Evolutionary conservation across 345 rosid species (phyloP), one percentile per base, ranked within the genome.

Genomic region (Hibiscus trionum): DNA sequence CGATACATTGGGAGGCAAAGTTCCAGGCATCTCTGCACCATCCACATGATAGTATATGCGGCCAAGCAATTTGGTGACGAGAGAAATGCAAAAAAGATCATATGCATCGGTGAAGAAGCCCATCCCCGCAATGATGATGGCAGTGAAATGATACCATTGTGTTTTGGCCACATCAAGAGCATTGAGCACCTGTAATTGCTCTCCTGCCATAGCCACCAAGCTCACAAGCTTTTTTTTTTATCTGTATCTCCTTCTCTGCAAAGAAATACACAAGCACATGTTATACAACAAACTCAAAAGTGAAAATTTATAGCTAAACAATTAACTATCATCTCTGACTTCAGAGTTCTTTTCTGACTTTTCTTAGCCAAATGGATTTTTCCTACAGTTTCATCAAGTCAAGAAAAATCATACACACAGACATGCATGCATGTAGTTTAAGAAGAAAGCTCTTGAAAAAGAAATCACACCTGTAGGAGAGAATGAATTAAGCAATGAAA

Each of bases 41-140:
- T 35, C 39, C 0, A 35, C 39, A 35, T 35, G 39, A 35, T 35
- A 35, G 39, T 35, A 35, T 35, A 35, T 35, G 39, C 39, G 39
- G 6, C 39, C 39, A 35, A 35, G 39, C 39, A 35, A 35, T 35
- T 35, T 35, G 39, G 39, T 35, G 39, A 35, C 39, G 39, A 35
- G 39, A 35, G 39, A 35, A 4, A 35, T 35, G 39, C 39, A 35
- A 7, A 35, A 35, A 4, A 35, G 39, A 35, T 35, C 39, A 4
- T 35, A 88, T 7, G 96, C 96, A 69, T 90, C 96, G 7, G 96
- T 88, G 86, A 90, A 88, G 72, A 90, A 90, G 3, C 93, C 96
- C 93, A 90, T 90, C 63, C 96, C 96, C 24, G 96, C 93, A 15
- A 90, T 87, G 12, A 90, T 75, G 39, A 90, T 87, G 1, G 96